Conservation (phyloP, 2,329 filamentous ascomycete genomes). For the Colletotrichum acutatum region DNA sequence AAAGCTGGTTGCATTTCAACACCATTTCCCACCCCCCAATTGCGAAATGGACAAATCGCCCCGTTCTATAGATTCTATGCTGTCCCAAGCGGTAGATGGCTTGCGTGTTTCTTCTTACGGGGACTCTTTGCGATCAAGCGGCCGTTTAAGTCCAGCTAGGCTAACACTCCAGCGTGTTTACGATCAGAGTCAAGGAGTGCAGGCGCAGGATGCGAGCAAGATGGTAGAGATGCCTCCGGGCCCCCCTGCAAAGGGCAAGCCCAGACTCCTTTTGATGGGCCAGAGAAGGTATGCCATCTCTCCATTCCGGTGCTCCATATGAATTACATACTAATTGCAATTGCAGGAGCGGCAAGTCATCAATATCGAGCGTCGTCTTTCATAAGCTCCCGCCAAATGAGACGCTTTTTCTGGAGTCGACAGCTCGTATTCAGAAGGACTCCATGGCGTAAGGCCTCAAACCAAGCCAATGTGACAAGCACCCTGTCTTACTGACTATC, state of each 20-base stretch:
- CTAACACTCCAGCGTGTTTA: conserved; percentile 73
- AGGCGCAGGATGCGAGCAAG: conserved; percentile 59
- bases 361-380: conserved; percentile 98
- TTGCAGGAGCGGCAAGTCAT: conserved; percentile 93
- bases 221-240: conserved; percentile 56
- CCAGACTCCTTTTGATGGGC: conserved; percentile 92
- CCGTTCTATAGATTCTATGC: conserved; percentile 17
- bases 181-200: conserved; percentile 67
- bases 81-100: conserved; percentile 35
- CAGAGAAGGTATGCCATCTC: conserved; percentile 78
- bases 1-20: background rate
- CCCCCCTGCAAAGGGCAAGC: conserved; percentile 73
- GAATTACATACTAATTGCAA: background rate
- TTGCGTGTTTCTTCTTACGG: conserved; percentile 32
- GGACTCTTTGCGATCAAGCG: conserved; percentile 46
- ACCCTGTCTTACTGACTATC: conserved; percentile 1
- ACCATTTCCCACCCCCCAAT: too few species aligned
- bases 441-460: conserved; percentile 81
- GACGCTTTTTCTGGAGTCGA: conserved; percentile 95
- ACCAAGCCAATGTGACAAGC: background rate
- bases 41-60: conserved; percentile 14
- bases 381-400: conserved; percentile 97
- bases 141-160: conserved; percentile 65
- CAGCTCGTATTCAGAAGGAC: conserved; percentile 92
- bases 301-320: background rate